Evolutionary conservation across 805 yeast genomes (phyloP).

Genomic region (Isabelozyma rhagii): DNA sequence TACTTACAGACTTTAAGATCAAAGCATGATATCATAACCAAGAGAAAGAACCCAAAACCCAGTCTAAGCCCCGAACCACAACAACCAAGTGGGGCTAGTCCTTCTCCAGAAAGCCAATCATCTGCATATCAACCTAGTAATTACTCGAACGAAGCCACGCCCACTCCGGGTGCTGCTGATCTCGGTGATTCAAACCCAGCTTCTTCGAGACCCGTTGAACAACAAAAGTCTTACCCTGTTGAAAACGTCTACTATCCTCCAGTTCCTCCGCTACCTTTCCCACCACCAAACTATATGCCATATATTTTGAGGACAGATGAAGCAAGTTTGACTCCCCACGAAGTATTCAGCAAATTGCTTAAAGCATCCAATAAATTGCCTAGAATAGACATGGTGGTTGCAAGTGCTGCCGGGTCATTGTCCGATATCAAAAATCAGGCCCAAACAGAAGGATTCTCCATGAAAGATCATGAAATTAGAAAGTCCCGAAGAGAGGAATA

Average conservation of each 20-base stretch:
- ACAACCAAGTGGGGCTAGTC: neutral
- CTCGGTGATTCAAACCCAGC: no score
- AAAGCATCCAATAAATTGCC: constrained; percentile 37
- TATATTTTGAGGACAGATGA: constrained; percentile 37
- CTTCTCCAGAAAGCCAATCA: neutral
- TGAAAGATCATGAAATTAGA: constrained; percentile 12
- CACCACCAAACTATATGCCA: constrained; percentile 45
- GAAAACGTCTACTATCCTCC: neutral
- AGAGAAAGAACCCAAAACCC: neutral
- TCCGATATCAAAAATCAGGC: constrained; percentile 35
- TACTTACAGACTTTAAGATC: neutral
- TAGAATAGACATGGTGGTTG: constrained; percentile 42
- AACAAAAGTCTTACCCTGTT: neutral
- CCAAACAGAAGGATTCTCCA: constrained; percentile 26
- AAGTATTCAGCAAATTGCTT: constrained; percentile 32
- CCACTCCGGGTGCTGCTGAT: neutral
- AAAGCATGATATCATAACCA: neutral
- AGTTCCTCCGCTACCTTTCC: constrained; percentile 43
- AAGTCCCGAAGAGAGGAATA: constrained; percentile 1
- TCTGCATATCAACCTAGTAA: neutral
- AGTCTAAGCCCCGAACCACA: neutral
- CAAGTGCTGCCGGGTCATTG: constrained; percentile 45
- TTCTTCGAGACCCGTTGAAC: no score
- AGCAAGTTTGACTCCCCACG: constrained; percentile 31
- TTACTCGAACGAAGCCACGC: neutral